phyloP scores from a whole-genome alignment of 2,329 filamentous ascomycete genomes.

The Exophiala sp. region DNA sequence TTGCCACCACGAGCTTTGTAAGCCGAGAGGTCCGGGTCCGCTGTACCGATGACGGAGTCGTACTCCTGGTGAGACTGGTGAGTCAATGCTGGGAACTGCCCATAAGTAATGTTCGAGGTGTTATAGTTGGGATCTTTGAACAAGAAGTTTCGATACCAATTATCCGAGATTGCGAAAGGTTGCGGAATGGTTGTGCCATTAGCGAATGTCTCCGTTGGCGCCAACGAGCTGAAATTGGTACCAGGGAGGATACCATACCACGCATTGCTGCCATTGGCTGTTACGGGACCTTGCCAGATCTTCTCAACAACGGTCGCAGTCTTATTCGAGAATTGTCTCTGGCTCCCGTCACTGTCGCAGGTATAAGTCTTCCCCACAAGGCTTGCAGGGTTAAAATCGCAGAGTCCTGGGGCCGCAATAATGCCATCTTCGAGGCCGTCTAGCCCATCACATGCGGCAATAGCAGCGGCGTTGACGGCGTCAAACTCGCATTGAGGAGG shows the following conservation, averaged over 20 bases:
- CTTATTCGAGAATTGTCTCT: constrained; percentile 1
- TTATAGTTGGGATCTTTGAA: constrained; percentile 33
- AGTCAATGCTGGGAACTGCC: constrained; percentile 29
- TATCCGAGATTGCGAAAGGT: constrained; percentile 32
- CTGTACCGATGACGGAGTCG: constrained; percentile 36
- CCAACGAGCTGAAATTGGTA: no score
- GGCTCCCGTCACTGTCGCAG: background rate
- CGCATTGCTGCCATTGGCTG: no score
- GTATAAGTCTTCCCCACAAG: background rate
- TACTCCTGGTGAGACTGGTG: constrained; percentile 32
- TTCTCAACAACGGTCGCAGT: constrained; percentile 1
- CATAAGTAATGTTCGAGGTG: constrained; percentile 30
- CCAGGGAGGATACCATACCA: no score
- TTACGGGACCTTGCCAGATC: no score
- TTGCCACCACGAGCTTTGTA: constrained; percentile 41
- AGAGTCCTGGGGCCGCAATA: constrained; percentile 19
- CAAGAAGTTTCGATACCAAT: constrained; percentile 37
- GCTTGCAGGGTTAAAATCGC: constrained; percentile 6
- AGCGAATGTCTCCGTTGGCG: constrained; percentile 12
- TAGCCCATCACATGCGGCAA: constrained; percentile 30
- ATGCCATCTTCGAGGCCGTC: constrained; percentile 29
- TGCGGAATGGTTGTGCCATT: constrained; percentile 24
- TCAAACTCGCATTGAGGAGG: constrained; percentile 33
- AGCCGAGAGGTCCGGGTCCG: constrained; percentile 35
- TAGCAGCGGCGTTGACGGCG: constrained; percentile 33